phyloP scores from a whole-genome alignment of 345 rosid genomes.

The Rubroshorea leprosula region DNA sequence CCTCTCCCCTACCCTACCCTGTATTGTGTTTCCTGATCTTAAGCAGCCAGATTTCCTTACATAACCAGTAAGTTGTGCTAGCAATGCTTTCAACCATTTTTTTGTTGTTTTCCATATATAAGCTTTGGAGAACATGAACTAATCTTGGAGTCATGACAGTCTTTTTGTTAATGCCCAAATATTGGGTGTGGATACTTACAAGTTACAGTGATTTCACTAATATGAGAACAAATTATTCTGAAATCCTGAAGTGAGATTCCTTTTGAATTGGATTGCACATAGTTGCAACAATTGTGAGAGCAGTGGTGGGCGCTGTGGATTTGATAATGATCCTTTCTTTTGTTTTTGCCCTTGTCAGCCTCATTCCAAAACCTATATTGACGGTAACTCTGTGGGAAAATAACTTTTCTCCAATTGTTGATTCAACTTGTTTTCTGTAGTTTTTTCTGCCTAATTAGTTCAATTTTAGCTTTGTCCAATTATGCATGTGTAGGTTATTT shows the following conservation, averaged over 20 bases:
- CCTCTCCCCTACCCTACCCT: conserved; percentile 43
- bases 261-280: conserved; percentile 46
- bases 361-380: conserved; percentile 26
- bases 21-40: conserved; percentile 39
- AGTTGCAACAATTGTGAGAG: conserved; percentile 32
- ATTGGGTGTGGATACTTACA: background rate
- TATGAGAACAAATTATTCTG: conserved; percentile 20
- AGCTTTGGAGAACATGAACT: background rate
- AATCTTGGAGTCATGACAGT: conserved; percentile 26
- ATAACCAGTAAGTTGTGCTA: conserved; percentile 28
- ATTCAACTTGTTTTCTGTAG: background rate
- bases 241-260: conserved; percentile 45
- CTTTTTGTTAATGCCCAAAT: conserved; percentile 27
- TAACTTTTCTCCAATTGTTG: background rate
- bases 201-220: background rate
- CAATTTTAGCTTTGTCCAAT: too few relatives aligned
- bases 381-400: conserved; percentile 31
- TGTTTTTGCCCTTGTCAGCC: conserved; percentile 46
- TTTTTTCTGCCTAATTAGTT: too few relatives aligned
- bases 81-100: conserved; percentile 21
- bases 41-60: background rate
- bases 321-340: conserved; percentile 24
- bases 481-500: too few relatives aligned
- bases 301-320: conserved; percentile 53
- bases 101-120: conserved; percentile 35